phyloP scores from a whole-genome alignment of 1,284 basidiomycete species.

The Trichosporon coremiiforme region DNA sequence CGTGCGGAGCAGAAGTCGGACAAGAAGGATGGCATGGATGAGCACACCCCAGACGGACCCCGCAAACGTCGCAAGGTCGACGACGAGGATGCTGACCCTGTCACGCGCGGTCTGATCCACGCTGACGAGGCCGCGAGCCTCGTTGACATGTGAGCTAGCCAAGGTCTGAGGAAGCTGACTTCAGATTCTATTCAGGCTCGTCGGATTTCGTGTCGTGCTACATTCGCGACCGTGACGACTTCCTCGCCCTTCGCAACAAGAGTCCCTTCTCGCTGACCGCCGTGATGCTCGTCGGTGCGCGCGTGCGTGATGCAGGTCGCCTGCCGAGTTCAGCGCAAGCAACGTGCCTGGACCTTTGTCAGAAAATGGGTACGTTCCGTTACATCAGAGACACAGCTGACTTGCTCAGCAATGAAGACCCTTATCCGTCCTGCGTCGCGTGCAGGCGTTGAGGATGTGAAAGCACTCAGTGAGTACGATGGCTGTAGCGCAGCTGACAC shows the following conservation, averaged over 20 bases:
- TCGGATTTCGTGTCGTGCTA: constrained; percentile 82
- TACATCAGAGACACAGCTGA: neutral
- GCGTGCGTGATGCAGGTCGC: constrained; percentile 75
- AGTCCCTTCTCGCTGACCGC: constrained; percentile 59
- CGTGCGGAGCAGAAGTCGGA: constrained; percentile 27
- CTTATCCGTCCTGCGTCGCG: constrained; percentile 72
- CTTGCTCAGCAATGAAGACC: constrained; percentile 65
- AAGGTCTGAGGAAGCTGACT: constrained; percentile 7
- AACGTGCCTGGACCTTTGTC: constrained; percentile 65
- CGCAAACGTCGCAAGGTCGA: constrained; percentile 8
- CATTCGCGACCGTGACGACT: constrained; percentile 70
- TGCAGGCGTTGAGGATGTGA: constrained; percentile 70
- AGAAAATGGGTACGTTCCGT: constrained; percentile 60
- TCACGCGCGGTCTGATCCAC: constrained; percentile 62
- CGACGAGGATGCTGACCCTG: constrained; percentile 27
- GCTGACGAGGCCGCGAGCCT: constrained; percentile 75
- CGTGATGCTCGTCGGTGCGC: constrained; percentile 81
- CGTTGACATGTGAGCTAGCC: constrained; percentile 67
- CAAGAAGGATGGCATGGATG: constrained; percentile 19
- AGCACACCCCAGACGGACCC: neutral
- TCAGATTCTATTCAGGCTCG: constrained; percentile 69
- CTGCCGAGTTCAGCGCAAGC: constrained; percentile 31
- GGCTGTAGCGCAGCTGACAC: neutral
- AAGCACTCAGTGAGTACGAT: constrained; percentile 73
- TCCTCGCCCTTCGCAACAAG: constrained; percentile 56